Evolutionary conservation across 1,284 basidiomycete species (phyloP), one percentile per base, ranked within the genome.

Genomic region (Ganoderma boninense): DNA sequence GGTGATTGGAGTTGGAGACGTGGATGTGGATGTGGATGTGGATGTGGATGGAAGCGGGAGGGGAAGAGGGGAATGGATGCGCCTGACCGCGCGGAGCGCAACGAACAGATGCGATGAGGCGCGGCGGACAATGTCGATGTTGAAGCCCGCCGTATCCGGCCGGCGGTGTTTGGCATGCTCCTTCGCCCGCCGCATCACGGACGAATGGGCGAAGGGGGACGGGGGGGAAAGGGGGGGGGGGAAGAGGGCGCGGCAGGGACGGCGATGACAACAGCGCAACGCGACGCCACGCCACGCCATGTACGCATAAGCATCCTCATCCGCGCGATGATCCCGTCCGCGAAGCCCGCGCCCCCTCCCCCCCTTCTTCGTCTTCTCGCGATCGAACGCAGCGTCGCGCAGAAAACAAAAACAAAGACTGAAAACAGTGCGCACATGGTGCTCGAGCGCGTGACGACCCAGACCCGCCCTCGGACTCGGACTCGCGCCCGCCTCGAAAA

Each of bases 81-180:
- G 42, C 61, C 40, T 40, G 14, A n/a, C 57, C 57, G 32, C 42
- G 16, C 2, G 23, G 26, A 18, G 63, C n/a, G 46, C 63, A 46
- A 64, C 63, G 63, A 64, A 64, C 63, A 64, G 57, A 59, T 38
- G 32, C 20, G 6, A 43, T 43, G 43, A 43, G 43, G 43, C 14
- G 57, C 35, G 35, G 35, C 57, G 56, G 56, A 35, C 57, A 60
- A 60, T 40, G 49, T 52, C 26, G 7, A 46, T 20, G 43, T 13
- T 43, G 43, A 4, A 23, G 38, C 38, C 38, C 29, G 29, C 29
- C 29, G 29, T 32, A 32, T 32, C 29, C 29, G 29, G 29, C 4
- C 29, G 29, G 57, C 57, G 57, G 35, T 23, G 57, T 29, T 57
- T 35, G 32, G 32, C 23, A 29, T 40, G n/a, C 57, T 35, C 57